Base-by-base conservation (phyloP, 768 basidiomycete genomes). In the Macrolepiota dolichaula region DNA sequence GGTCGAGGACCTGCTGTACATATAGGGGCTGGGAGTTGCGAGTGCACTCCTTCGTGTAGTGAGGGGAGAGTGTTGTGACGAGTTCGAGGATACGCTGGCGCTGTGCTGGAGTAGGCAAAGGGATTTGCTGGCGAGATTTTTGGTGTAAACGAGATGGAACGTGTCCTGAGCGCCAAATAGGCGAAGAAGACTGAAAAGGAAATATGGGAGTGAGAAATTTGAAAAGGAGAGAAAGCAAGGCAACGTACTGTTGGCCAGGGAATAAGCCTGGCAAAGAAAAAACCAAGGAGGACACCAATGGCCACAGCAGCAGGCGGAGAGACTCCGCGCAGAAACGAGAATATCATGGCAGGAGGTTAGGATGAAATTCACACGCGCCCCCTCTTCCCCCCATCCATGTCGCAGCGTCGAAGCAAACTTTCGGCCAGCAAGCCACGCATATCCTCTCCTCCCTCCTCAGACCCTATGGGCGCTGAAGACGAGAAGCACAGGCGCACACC, bases 11-110 rank as follows among this genome's bases (percentile, higher is more conserved):
- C 72, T 99, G 97, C 49, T 91, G 83, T 59, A 79, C 79, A 73
- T 98, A 99, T 36, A 92, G 79, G 6, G 88, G 85, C 72, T 98
- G 96, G 4, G 92, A 80, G 67, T 83, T 80, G 55, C 92, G 85
- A 7, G 92, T 93, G 76, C 96, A 98, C 75, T 96, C 89, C 60
- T 88, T 88, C 19, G 97, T 98, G 72, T 98, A 89, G 70, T 97
- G 94, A 0, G 94, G 87, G 0, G 94, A 87, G 51, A 99, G 84
- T 3, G 89, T 88, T 29, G 90, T 90, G 59, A 99, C 81, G 55
- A 98, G 83, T 59, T 94, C 87, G 37, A 98, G 83, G 12, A 98
- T 86, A 24, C 95, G 89, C 27, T 80, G 80, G 13, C 97, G 89
- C 73, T 98, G 94, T 49, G 89, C 87, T 12, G 88, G 71, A 0